Evolutionary conservation across 2,329 filamentous ascomycete species (phyloP), one percentile per base, ranked within the genome.

Genomic region (Sporothrix globosa): DNA sequence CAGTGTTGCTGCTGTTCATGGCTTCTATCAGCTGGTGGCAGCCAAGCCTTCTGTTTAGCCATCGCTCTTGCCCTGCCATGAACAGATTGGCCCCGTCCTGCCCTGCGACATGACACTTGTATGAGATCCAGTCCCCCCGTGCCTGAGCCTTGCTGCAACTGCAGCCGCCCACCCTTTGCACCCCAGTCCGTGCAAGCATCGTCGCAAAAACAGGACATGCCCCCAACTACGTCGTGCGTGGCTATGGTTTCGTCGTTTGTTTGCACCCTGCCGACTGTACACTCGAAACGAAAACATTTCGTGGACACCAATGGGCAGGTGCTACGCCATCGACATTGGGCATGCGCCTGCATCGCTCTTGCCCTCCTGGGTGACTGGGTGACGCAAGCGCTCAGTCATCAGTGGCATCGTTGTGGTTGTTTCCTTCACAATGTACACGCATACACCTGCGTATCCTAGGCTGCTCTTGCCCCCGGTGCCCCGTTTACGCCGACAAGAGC

Each of bases 331-430:
- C 17, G 41, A n/a, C 34, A 61, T 14, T 39, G 46, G 21, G 46
- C 27, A 39, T 53, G 63, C 48, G 27, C 44, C n/a, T 53, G 17
- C 46, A 66, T 66, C 46, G 53, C 30, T 46, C 48, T 27, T 60
- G 44, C 24, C 56, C 68, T 44, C 48, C 48, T 69, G 67, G 69
- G 52, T 70, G 69, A 70, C 48, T 69, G 67, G 69, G 52, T 70
- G 69, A 70, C 69, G 69, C 69, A 70, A 70, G 69, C 63, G 21
- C 30, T 10, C 46, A 24, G 24, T 27, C 50, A n/a, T 48, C 41
- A 53, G 27, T 53, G 27, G n/a, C 46, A 27, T 63, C 34, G 14
- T 14, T 34, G 48, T 24, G 24, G 44, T 44, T 24, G 30, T 48
- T 67, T 41, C 63, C 61, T 9, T 34, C 34, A 4, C 34, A 34